A percentile compares a stretch with the other conserved stretches of the same genome.
phyloP scores from a whole-genome alignment of 306 rosid genomes.

The Corylus heterophylla region DNA sequence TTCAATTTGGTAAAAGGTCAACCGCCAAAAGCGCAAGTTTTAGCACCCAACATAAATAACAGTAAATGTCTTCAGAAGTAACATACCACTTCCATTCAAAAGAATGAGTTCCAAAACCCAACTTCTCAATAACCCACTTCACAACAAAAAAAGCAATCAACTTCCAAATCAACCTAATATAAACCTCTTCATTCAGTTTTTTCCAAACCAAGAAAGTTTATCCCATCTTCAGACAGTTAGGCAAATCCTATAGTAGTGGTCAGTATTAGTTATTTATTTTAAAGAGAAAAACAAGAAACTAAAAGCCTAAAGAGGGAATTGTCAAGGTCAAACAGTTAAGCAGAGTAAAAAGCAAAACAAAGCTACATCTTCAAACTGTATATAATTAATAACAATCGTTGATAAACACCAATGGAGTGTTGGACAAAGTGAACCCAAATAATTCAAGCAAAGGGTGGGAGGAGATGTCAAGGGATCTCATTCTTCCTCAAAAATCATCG shows the following conservation, averaged over 20 bases:
- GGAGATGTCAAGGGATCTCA: neutral
- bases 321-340: neutral
- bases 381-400: neutral
- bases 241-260: neutral
- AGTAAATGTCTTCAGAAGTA: neutral
- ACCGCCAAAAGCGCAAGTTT: neutral
- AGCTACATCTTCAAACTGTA: neutral
- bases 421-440: slow-evolving; percentile 1
- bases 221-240: neutral
- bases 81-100: neutral
- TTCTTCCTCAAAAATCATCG: neutral
- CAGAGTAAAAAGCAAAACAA: neutral
- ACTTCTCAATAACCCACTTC: neutral
- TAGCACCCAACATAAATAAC: neutral
- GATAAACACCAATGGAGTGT: neutral
- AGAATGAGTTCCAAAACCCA: neutral
- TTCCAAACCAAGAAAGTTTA: neutral
- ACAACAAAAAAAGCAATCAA: neutral
- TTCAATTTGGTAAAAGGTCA: neutral
- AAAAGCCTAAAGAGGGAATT: neutral
- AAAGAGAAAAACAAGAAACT: neutral
- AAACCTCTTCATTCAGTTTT: neutral
- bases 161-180: neutral
- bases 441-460: neutral
- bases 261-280: neutral